Evolutionary conservation across 805 yeast species (phyloP), one percentile per base, ranked within the genome.

Genomic region (Myxozyma vanderwaltii): DNA sequence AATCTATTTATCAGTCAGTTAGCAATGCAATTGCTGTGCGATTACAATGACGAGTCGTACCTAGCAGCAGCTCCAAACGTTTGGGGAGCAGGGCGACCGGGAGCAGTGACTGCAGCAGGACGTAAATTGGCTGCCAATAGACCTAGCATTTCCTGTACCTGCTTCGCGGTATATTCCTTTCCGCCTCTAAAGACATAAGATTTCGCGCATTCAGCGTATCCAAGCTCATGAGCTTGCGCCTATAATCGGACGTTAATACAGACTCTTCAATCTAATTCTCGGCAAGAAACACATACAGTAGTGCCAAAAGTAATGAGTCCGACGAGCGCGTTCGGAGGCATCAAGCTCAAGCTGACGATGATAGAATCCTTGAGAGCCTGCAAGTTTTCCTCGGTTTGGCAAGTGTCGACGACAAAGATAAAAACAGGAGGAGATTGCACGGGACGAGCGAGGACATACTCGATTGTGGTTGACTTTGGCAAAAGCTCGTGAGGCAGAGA

Each of bases 241-340:
- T 59, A 39, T 23, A 12, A 12, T 3, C n/a, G 19, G 8, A 24
- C n/a, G 17, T 27, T 15, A 36, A 24, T 21, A 29, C 8, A 46
- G 36, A 27, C 19, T 27, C 17, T 8, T 23, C 46, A 8, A 48
- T n/a, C 4, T 35, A 17, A 2, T 21, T 17, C 10, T 43, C 15
- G 44, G 24, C 23, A n/a, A 4, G 27, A 36, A 8, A 8, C 23
- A 36, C 63, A 3, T 59, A 59, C 63, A 77, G 88, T 91, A 29
- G 95, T 89, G 55, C 96, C 97, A 70, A 78, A 89, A 13, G 97
- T 89, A 70, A 91, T 82, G 68, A 91, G 80, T 45, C 97, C 97
- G 56, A 91, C 84, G 54, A 91, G 79, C 1, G 96, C 89, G 68
- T 91, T 90, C 43, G 95, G 94, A 15, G 98, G 98, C 69, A 92